Percentiles rank a stretch among this genome's conserved stretches.
These are phyloP conservation scores for Syzygium malaccense DNA, from an alignment of 441 rosid species.

Conservation along the genomic window DNA sequence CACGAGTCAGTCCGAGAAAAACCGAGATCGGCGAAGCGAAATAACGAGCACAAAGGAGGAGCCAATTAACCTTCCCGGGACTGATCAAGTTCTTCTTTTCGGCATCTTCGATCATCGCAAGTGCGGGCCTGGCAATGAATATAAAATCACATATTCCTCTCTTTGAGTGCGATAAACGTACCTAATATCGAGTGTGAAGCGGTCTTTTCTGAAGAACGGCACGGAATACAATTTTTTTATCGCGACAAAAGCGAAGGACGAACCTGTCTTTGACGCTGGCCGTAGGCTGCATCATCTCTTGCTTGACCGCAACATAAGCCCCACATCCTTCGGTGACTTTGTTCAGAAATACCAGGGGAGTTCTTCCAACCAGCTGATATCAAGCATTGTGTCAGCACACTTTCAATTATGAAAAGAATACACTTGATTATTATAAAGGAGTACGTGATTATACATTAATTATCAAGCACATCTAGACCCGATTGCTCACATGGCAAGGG, in stretches of 20 bases:
- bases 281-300: slow-evolving; percentile 92
- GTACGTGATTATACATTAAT: not conserved
- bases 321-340: slow-evolving; percentile 87
- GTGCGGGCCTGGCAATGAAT: slow-evolving; percentile 52
- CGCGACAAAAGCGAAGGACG: not conserved
- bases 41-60: not conserved
- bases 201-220: not conserved
- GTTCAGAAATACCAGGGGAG: slow-evolving; percentile 75
- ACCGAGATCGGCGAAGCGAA: not conserved
- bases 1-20: not conserved
- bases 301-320: slow-evolving; percentile 78
- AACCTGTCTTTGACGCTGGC: slow-evolving; percentile 90
- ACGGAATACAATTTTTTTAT: not conserved
- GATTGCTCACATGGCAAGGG: not conserved
- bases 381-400: not conserved
- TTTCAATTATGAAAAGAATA: not conserved
- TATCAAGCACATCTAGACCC: not conserved
- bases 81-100: slow-evolving; percentile 62
- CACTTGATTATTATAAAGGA: not conserved
- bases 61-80: slow-evolving; percentile 57
- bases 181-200: not conserved
- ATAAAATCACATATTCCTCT: not conserved
- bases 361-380: slow-evolving; percentile 69
- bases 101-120: slow-evolving; percentile 72
- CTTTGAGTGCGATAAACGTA: not conserved